These are phyloP conservation scores for Volvox africanus DNA, from an alignment of 139 green algal genomes.

Conservation along the genomic window DNA sequence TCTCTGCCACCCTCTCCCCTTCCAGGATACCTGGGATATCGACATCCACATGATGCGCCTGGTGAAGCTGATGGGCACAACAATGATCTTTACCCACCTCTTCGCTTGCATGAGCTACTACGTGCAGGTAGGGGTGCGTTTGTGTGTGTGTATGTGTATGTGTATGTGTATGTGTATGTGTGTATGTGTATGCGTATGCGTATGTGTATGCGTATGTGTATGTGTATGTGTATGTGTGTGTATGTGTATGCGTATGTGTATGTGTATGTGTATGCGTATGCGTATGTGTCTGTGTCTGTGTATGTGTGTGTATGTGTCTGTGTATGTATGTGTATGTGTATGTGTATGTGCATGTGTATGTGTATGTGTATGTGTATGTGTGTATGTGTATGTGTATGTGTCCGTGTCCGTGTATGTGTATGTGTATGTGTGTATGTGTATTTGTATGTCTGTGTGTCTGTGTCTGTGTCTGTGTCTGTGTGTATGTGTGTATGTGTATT, in stretches of 20 bases:
- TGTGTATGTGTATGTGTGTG: too few relatives aligned
- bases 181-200: not conserved
- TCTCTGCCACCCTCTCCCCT: not conserved
- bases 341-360: too few relatives aligned
- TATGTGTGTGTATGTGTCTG: too few relatives aligned
- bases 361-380: conserved; percentile 5
- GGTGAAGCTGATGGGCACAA: conserved; percentile 53
- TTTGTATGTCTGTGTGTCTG: not conserved
- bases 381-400: conserved; percentile 41
- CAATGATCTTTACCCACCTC: conserved; percentile 64
- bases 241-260: too few relatives aligned
- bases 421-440: conserved; percentile 19
- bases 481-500: too few relatives aligned
- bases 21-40: conserved; percentile 48
- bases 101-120: conserved; percentile 63
- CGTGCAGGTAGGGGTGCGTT: conserved; percentile 47
- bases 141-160: not conserved
- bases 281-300: too few relatives aligned
- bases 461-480: too few relatives aligned
- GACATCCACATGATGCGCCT: conserved; percentile 56
- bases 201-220: too few relatives aligned
- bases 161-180: not conserved
- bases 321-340: too few relatives aligned
- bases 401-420: conserved; percentile 31
- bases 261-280: too few relatives aligned